Evolutionary conservation across 208 protist genomes (phyloP), one percentile per base, ranked within the genome.

Genomic region (Giardia duodenalis): DNA sequence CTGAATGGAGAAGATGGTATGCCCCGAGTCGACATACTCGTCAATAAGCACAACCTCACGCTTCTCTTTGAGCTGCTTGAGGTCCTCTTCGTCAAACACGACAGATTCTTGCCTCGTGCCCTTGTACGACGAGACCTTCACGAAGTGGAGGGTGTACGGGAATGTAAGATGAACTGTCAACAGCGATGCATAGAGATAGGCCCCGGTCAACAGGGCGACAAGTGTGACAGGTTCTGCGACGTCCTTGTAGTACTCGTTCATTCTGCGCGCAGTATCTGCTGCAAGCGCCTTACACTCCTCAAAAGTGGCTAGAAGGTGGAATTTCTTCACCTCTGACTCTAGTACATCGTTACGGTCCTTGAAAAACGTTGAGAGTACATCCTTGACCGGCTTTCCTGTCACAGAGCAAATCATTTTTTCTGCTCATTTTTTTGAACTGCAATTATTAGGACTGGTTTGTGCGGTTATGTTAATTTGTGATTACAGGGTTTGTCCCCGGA

Each of bases 71-170:
- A 89, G 42, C 4, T 4, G 39, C 86, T n/a, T 4, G 4, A 89
- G 10, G 86, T 89, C 4, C 19, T n/a, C 44, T 19, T 4, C 22
- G 86, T 10, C 42, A 42, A 89, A 45, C 44, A 45, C 44, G 4
- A 89, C 42, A 44, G 4, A 4, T 42, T 89, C 4, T 42, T 89
- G 86, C 19, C 10, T 42, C 44, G 4, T 4, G 22, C 86, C 86
- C 22, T n/a, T 4, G 86, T 89, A 89, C 19, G 86, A 89, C 44
- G 86, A 46, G 22, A 89, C 86, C 86, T 89, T 89, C 22, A 89
- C 22, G 86, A 89, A 89, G 44, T 89, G 86, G 22, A 89, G 39
- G 22, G 22, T 19, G 44, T 89, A 89, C 4, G 4, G 22, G 86
- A 89, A 89, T 4, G 39, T n/a, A 3, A 89, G 86, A 42, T 89